Percentiles rank a stretch among this genome's conserved stretches.
Evolutionary conservation across 1,284 basidiomycete species (phyloP).

Genomic region (Bjerkandera adusta): DNA sequence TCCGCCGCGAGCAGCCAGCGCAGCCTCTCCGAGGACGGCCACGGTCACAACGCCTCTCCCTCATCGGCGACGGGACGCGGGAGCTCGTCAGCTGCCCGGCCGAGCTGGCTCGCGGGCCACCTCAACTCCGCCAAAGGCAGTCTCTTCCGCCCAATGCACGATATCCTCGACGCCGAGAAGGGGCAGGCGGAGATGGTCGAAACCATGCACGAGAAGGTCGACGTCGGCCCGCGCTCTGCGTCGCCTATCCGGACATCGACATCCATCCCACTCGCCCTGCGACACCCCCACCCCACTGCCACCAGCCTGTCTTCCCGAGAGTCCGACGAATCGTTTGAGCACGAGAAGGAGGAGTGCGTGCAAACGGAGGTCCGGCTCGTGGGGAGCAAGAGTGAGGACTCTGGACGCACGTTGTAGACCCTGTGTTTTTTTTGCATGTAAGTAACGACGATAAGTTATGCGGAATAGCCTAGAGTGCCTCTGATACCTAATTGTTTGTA

Average conservation of each 20-base stretch:
- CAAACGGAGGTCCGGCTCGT: too few relatives aligned
- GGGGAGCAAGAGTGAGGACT: too few relatives aligned
- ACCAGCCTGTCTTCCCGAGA: too few relatives aligned
- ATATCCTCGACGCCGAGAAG: conserved; percentile 23
- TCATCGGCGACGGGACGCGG: conserved; percentile 1
- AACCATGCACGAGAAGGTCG: background rate
- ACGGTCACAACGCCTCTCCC: background rate
- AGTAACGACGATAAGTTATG: too few relatives aligned
- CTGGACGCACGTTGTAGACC: too few relatives aligned
- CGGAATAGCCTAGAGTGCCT: too few relatives aligned
- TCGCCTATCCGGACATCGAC: background rate
- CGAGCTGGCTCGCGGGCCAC: conserved; percentile 13
- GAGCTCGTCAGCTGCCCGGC: conserved; percentile 1
- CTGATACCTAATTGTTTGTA: too few relatives aligned
- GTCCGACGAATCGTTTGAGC: too few relatives aligned
- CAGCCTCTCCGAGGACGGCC: too few relatives aligned
- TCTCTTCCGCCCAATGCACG: conserved; percentile 13
- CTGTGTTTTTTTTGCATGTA: too few relatives aligned
- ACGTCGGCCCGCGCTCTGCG: background rate
- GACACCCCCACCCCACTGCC: too few relatives aligned
- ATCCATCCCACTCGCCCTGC: background rate
- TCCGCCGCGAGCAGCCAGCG: conserved; percentile 19
- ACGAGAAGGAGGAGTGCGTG: too few relatives aligned
- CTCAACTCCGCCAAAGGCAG: conserved; percentile 13
- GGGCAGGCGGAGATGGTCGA: conserved; percentile 13